phyloP scores from a whole-genome alignment of 805 yeast species.

The Soucietia sequanensis region DNA sequence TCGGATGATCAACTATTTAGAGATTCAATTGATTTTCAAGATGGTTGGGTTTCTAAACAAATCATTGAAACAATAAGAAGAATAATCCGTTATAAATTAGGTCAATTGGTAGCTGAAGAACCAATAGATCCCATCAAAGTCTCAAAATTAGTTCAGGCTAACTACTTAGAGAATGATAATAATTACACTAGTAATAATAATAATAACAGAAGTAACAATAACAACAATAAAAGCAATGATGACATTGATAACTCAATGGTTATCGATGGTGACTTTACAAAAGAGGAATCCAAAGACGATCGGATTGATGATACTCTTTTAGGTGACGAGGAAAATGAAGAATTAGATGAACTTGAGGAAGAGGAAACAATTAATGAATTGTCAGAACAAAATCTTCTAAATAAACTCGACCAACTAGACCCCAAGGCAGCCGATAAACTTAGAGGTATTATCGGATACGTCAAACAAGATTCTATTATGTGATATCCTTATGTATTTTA shows the following conservation, averaged over 20 bases:
- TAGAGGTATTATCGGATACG: conserved; percentile 30
- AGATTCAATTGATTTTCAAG: conserved; percentile 46
- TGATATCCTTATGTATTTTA: too few species aligned
- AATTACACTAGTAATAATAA: too few species aligned
- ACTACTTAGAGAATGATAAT: conserved; percentile 25
- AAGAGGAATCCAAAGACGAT: conserved; percentile 15
- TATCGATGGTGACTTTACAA: too few species aligned
- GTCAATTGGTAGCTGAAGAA: conserved; percentile 54
- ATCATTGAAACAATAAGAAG: conserved; percentile 64
- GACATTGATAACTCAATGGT: too few species aligned
- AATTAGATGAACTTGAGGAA: conserved; percentile 19
- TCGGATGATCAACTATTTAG: conserved; percentile 29
- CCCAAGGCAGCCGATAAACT: conserved; percentile 33
- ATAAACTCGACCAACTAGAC: conserved; percentile 35
- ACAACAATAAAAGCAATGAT: too few species aligned
- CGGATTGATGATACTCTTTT: conserved; percentile 22
- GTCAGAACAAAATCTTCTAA: conserved; percentile 29
- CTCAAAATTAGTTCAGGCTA: conserved; percentile 42
- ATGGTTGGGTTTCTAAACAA: conserved; percentile 77
- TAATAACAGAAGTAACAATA: too few species aligned
- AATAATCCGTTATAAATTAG: conserved; percentile 70
- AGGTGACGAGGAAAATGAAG: conserved; percentile 21
- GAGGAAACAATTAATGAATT: conserved; percentile 25
- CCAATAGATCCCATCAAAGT: conserved; percentile 42
- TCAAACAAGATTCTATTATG: conserved; percentile 38